These are phyloP conservation scores for Yarrowia sp. DNA, from an alignment of 805 yeast species.

Conservation along the genomic window DNA sequence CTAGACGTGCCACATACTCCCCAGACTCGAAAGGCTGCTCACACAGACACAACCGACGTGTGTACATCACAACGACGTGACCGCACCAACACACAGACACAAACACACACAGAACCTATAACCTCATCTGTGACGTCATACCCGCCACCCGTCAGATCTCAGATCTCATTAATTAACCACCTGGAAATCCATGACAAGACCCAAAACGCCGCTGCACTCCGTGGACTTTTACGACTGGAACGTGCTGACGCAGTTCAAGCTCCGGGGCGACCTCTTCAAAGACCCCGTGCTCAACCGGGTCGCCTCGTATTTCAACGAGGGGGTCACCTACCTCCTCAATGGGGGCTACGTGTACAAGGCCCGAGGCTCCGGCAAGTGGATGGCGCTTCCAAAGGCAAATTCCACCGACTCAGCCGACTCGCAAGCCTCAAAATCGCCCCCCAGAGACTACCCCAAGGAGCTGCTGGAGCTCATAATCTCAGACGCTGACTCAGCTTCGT, in stretches of 20 bases:
- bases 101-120: too few species aligned
- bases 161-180: background rate
- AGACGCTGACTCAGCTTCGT: conserved; percentile 16
- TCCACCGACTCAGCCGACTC: background rate
- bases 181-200: conserved; percentile 17
- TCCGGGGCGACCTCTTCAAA: conserved; percentile 25
- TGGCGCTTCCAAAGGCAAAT: conserved; percentile 13
- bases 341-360: conserved; percentile 29
- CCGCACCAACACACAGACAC: too few species aligned
- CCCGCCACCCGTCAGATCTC: conserved; percentile 1
- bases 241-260: conserved; percentile 36
- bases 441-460: conserved; percentile 26
- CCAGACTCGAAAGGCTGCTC: background rate
- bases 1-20: background rate
- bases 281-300: conserved; percentile 34
- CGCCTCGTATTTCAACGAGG: conserved; percentile 28
- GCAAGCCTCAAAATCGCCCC: background rate
- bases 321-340: conserved; percentile 27
- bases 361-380: conserved; percentile 12
- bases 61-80: too few species aligned
- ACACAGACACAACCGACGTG: too few species aligned
- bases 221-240: conserved; percentile 37
- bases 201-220: conserved; percentile 32
- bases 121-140: conserved; percentile 17
- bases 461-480: conserved; percentile 30